phyloP scores from a whole-genome alignment of 257 asterid species.

The Asclepias syriaca region DNA sequence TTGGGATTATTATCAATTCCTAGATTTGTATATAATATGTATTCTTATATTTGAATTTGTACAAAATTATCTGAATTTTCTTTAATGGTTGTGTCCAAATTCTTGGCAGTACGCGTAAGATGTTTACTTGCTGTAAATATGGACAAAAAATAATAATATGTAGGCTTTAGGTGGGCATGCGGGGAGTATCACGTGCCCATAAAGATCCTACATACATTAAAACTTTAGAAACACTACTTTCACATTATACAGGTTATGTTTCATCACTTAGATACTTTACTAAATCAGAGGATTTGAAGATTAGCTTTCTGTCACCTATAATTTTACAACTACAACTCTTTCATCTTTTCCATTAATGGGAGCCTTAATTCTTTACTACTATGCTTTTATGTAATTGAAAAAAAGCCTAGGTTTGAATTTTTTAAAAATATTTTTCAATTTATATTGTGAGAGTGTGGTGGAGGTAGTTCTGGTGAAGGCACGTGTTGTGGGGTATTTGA shows the following conservation, averaged over 20 bases:
- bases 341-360: neutral
- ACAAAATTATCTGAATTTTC: neutral
- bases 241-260: too few species aligned
- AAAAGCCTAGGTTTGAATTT: neutral
- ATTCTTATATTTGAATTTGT: neutral
- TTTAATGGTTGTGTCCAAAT: constrained; percentile 53
- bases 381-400: neutral
- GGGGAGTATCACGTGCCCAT: constrained; percentile 43
- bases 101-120: constrained; percentile 74
- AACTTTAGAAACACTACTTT: neutral
- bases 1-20: neutral
- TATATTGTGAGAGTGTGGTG: neutral
- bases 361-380: neutral
- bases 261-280: neutral
- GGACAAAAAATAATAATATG: constrained; percentile 50
- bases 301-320: neutral
- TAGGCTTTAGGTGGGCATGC: constrained; percentile 69
- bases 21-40: neutral
- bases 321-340: neutral
- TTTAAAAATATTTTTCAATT: neutral
- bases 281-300: neutral
- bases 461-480: neutral
- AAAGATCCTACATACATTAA: constrained; percentile 52
- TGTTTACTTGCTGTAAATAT: constrained; percentile 73
- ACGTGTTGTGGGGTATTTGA: neutral